These are phyloP conservation scores for Malus domestica DNA, from an alignment of 306 rosid genomes.

Conservation along the genomic window ASM211411v1 NC_041797.1:20887501-20888000, in stretches of 20 bases:
- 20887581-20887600: conserved; percentile 1
- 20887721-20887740: conserved; percentile 77
- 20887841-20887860: not conserved
- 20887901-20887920: not conserved
- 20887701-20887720: conserved; percentile 40
- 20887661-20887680: conserved; percentile 70
- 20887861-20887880: no score
- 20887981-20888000: not conserved
- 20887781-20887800: conserved; percentile 59
- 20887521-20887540: conserved; percentile 31
- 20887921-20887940: not conserved
- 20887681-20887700: conserved; percentile 46
- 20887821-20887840: conserved; percentile 48
- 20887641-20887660: conserved; percentile 51
- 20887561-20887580: not conserved
- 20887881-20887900: no score
- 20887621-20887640: conserved; percentile 66
- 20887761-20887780: conserved; percentile 54
- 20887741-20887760: conserved; percentile 49
- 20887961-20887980: not conserved
- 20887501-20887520: conserved; percentile 64
- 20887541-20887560: not conserved
- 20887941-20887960: not conserved
- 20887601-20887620: conserved; percentile 84
- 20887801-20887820: conserved; percentile 80